Evolutionary conservation across 2,329 filamentous ascomycete genomes (phyloP), one percentile per base, ranked within the genome.

Genomic region (Teratosphaeria pseudoeucalypti): DNA sequence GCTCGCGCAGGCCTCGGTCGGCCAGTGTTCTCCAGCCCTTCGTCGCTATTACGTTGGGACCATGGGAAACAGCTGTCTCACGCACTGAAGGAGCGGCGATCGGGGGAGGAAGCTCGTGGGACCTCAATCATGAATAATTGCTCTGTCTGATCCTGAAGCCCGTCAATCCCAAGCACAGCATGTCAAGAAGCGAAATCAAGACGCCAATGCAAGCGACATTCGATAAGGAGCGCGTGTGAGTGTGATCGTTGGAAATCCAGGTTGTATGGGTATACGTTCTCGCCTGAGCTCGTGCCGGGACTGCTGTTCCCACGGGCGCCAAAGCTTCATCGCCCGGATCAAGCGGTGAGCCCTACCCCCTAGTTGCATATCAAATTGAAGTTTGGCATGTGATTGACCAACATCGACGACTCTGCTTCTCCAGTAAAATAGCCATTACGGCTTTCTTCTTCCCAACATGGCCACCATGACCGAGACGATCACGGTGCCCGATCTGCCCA

Each of bases 381-480:
- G 16, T 49, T 23, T 49, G 19, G 37, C 43, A 49, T 49, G 43
- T 49, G 43, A 49, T n/a, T 16, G 37, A 49, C 12, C 43, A 10
- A 47, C 16, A n/a, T 10, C n/a, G 16, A 23, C 43, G 5, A n/a
- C 11, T 43, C 37, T 43, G 37, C 37, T 43, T 43, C 37, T n/a
- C 6, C 37, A 32, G 7, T 7, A 32, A 32, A 7, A 6, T 32
- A 14, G 16, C 43, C 23, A 6, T 49, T 6, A 19, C 3, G 43
- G n/a, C 43, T 49, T 23, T 49, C 19, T 6, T 19, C n/a, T 56
- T 3, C 9, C 34, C 32, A 26, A 43, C 6, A 85, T 89, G 80
- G 85, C 87, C 65, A 86, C 83, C 49, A 79, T 83, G 71, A 88
- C 82, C 39, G 75, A 82, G 69, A 82, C 81, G 59, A 75, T 81